Evolutionary conservation across 257 asterid genomes (phyloP), one percentile per base, ranked within the genome.

Genomic region (Mentha longifolia): DNA sequence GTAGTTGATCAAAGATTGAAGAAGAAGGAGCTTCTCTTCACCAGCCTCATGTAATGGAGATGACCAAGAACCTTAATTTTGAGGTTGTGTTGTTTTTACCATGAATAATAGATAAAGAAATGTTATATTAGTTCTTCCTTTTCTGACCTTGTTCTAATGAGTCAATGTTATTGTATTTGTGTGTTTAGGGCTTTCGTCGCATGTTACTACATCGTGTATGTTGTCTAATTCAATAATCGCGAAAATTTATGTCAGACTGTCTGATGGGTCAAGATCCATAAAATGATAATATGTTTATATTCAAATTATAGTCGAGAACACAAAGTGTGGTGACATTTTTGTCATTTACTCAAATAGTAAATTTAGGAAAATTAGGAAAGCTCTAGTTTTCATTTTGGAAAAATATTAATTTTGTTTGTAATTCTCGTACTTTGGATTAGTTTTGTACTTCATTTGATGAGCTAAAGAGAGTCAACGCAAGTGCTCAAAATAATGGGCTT

Each of bases 21-120:
- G 67, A 50, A 70, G 76, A 42, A 41, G 31, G 31, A 19, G 58
- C 3, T 64, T 57, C 65, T 72, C 65, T 72, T 20, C 57, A 19
- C 9, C 30, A 56, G 28, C 64, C 65, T 46, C 51, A 54, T 37
- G 3, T 55, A 25, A 2, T 25, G 43, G 33, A 22, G 39, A 72
- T 63, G 63, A 30, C 64, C 70, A 50, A 61, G 64, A 72, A 71
- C 20, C 49, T 39, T 28, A 4, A 66, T 25, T 72, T 47, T 60
- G 41, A 47, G 60, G 57, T 60, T 47, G 39, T 60, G 63, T 9
- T 30, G 28, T 72, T 51, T 35, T 14, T 13, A 43, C 42, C 12
- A 43, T 65, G 17, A 49, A 66, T 66, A 66, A 66, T 47, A 8
- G 37, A n/a, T 63, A 43, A 63, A 13, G 3, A 9, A 33, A 15